Percentiles rank a stretch among this genome's conserved stretches.
These are phyloP conservation scores for Gamarada debralockiae DNA, from an alignment of 495 filamentous ascomycete species.

Conservation along the genomic window DNA sequence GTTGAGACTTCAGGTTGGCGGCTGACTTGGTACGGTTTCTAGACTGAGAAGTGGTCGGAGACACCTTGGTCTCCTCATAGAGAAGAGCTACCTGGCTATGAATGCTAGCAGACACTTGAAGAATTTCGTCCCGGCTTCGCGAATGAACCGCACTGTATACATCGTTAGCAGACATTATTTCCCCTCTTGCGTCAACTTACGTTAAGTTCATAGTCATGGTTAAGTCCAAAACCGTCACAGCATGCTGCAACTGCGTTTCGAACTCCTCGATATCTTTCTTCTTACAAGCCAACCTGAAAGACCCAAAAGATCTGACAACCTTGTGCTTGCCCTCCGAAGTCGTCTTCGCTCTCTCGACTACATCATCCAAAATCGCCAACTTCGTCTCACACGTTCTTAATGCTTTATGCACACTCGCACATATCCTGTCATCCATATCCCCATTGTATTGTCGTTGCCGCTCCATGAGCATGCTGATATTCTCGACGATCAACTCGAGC, in stretches of 20 bases:
- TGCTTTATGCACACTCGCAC: not conserved
- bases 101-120: not conserved
- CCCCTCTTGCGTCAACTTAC: not conserved
- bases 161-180: not conserved
- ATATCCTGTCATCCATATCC: not conserved
- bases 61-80: not conserved
- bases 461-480: slow-evolving; percentile 1
- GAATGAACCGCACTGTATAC: not conserved
- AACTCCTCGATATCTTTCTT: slow-evolving; percentile 10
- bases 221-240: slow-evolving; percentile 4
- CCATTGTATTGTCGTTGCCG: not conserved
- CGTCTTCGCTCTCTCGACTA: not conserved
- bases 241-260: slow-evolving; percentile 2
- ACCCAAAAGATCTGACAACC: not conserved
- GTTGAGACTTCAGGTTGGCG: not conserved
- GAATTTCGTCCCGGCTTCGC: not conserved
- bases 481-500: slow-evolving; percentile 25
- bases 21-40: not conserved
- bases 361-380: not conserved
- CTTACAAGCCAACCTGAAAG: slow-evolving; percentile 1
- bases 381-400: slow-evolving; percentile 1
- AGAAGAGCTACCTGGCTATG: not conserved
- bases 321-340: not conserved
- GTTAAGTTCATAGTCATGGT: slow-evolving; percentile 7
- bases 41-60: not conserved